A percentile compares a stretch with the other conserved stretches of the same genome.
Evolutionary conservation across 805 yeast genomes (phyloP).

Genomic region (Wickerhamia fluorescens): DNA sequence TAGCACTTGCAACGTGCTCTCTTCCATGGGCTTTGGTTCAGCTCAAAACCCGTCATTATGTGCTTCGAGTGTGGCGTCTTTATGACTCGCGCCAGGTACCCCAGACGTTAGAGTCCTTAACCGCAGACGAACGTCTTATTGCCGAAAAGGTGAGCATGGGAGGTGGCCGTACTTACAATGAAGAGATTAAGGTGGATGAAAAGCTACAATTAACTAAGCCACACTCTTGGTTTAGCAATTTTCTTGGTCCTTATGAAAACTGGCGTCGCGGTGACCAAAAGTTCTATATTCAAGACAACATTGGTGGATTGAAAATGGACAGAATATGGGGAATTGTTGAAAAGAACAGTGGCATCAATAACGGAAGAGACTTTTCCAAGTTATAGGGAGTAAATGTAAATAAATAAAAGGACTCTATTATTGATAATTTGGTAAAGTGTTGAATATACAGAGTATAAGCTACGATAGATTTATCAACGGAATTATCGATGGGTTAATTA

Average conservation of each 20-base stretch:
- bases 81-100: constrained; percentile 51
- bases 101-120: constrained; percentile 58
- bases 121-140: constrained; percentile 55
- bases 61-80: constrained; percentile 61
- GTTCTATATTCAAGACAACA: constrained; percentile 60
- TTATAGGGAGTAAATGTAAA: background rate
- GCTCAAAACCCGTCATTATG: constrained; percentile 58
- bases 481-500: too few relatives aligned
- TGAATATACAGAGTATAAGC: too few relatives aligned
- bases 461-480: too few relatives aligned
- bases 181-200: constrained; percentile 40
- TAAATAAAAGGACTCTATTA: constrained; percentile 1
- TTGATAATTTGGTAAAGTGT: too few relatives aligned
- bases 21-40: constrained; percentile 46
- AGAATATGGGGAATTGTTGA: constrained; percentile 81
- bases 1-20: constrained; percentile 42
- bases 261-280: constrained; percentile 36
- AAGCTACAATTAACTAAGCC: constrained; percentile 22
- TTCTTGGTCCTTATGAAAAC: constrained; percentile 18
- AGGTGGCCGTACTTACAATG: constrained; percentile 61
- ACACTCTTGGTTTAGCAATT: constrained; percentile 5
- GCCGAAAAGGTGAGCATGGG: constrained; percentile 61
- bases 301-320: constrained; percentile 81
- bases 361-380: constrained; percentile 48
- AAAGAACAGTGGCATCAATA: constrained; percentile 54